These are phyloP conservation scores for Rhynchosporium agropyri DNA, from an alignment of 2,329 filamentous ascomycete species.

Conservation along the genomic window DNA sequence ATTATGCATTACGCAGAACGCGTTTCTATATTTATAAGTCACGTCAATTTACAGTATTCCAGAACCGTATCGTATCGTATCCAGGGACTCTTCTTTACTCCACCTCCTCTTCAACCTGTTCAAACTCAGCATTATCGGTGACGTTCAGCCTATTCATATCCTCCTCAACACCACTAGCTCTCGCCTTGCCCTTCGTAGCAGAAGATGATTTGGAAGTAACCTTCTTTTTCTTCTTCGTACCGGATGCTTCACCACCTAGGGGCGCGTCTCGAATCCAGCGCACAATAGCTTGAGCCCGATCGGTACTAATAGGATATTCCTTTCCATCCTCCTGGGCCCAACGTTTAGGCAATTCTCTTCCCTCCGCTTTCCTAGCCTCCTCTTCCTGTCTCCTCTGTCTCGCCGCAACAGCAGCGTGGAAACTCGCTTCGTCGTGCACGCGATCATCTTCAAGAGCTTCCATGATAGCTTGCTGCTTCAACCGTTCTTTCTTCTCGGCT, in stretches of 20 bases:
- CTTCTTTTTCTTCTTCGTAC: constrained; percentile 46
- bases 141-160: constrained; percentile 28
- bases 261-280: constrained; percentile 69
- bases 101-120: constrained; percentile 40
- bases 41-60: background rate
- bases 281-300: constrained; percentile 68
- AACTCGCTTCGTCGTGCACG: constrained; percentile 67
- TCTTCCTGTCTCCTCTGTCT: constrained; percentile 62
- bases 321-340: constrained; percentile 67
- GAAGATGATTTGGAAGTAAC: constrained; percentile 29
- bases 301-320: constrained; percentile 70
- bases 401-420: constrained; percentile 64
- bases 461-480: constrained; percentile 66
- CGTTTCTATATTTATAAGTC: background rate
- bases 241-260: constrained; percentile 39
- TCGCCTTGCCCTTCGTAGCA: constrained; percentile 29
- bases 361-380: constrained; percentile 41
- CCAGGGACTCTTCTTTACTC: constrained; percentile 29
- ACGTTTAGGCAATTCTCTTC: constrained; percentile 48
- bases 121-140: constrained; percentile 31
- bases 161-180: constrained; percentile 22
- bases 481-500: constrained; percentile 58
- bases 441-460: constrained; percentile 69
- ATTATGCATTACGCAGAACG: background rate
- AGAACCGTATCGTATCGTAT: background rate